phyloP scores from a whole-genome alignment of 1,284 basidiomycete genomes.

The Coniferiporia sulphurascens region DNA sequence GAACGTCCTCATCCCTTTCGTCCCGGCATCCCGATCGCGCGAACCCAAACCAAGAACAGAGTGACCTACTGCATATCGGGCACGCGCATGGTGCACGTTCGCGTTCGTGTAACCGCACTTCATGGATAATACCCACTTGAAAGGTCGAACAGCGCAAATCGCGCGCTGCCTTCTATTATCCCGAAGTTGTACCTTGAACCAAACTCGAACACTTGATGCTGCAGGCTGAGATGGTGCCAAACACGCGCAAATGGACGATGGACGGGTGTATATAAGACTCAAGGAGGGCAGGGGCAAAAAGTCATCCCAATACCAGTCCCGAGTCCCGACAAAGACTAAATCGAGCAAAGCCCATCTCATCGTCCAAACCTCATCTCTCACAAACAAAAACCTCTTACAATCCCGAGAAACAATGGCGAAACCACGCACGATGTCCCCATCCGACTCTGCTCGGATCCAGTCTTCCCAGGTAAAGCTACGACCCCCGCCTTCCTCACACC shows the following conservation, averaged over 20 bases:
- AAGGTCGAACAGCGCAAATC: background rate
- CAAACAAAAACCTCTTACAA: background rate
- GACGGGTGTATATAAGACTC: background rate
- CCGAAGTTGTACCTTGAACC: slow-evolving; percentile 1
- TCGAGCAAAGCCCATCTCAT: background rate
- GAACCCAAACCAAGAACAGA: no score
- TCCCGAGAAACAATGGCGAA: background rate
- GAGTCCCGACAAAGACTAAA: no score
- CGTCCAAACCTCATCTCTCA: background rate
- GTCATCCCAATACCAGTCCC: background rate
- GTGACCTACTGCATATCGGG: no score
- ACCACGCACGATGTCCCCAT: slow-evolving; percentile 17
- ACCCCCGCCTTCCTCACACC: background rate
- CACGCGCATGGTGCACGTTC: no score
- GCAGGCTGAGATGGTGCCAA: background rate
- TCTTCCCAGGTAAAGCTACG: slow-evolving; percentile 27
- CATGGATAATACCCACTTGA: no score
- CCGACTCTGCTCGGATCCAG: slow-evolving; percentile 30
- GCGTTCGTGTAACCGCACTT: no score
- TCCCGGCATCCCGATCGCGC: no score
- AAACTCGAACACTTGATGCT: background rate
- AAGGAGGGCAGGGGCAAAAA: background rate
- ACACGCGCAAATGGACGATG: background rate
- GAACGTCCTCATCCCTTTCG: no score
- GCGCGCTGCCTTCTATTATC: background rate